Percentiles rank a stretch among this genome's conserved stretches.
These are phyloP conservation scores for Elasticomyces elasticus DNA, from an alignment of 495 filamentous ascomycete genomes.

Conservation along the genomic window DNA sequence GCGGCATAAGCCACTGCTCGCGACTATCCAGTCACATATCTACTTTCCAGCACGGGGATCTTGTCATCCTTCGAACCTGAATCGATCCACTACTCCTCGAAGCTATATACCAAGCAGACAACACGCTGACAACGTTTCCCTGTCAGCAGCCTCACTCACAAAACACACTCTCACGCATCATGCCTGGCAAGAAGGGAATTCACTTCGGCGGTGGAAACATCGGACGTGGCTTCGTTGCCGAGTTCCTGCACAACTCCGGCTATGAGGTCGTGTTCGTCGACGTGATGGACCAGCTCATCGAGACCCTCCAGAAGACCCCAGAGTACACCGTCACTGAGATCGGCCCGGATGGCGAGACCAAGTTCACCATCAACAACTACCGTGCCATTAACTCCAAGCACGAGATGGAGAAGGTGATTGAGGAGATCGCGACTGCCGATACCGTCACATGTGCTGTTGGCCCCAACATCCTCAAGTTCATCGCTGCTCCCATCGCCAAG, in stretches of 20 bases:
- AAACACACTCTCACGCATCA: conserved; percentile 6
- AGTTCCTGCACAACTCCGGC: conserved; percentile 73
- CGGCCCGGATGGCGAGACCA: conserved; percentile 69
- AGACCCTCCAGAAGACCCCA: conserved; percentile 57
- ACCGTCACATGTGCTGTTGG: conserved; percentile 94
- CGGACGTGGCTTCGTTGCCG: conserved; percentile 49
- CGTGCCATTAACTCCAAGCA: conserved; percentile 90
- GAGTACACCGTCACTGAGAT: conserved; percentile 90
- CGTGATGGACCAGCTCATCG: conserved; percentile 72
- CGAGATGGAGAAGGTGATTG: conserved; percentile 63
- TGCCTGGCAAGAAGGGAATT: conserved; percentile 60
- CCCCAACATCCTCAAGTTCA: conserved; percentile 89
- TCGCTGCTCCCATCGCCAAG: conserved; percentile 87
- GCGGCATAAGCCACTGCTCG: too few relatives aligned
- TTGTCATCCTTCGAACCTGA: too few relatives aligned
- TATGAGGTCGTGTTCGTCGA: conserved; percentile 95
- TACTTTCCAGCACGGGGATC: too few relatives aligned
- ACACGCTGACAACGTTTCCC: too few relatives aligned
- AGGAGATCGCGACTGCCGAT: conserved; percentile 78
- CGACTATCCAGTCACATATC: too few relatives aligned
- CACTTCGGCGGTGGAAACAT: conserved; percentile 96
- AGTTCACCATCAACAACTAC: conserved; percentile 81
- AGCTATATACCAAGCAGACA: too few relatives aligned
- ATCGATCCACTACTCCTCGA: too few relatives aligned
- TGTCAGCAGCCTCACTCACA: not conserved